phyloP scores from a whole-genome alignment of 805 yeast species.

The Kuraishia hungarica region DNA sequence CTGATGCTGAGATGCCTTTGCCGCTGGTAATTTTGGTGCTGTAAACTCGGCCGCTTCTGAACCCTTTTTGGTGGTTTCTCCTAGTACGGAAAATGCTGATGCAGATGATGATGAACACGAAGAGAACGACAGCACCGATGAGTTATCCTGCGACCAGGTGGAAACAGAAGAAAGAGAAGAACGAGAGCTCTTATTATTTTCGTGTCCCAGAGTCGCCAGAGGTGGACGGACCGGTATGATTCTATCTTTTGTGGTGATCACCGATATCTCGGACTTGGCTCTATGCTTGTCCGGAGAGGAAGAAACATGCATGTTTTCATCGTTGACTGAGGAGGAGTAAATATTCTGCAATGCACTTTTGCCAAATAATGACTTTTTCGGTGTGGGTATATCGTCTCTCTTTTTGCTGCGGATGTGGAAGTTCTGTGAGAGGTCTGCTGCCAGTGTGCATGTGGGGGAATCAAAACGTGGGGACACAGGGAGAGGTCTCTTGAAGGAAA shows the following conservation, averaged over 20 bases:
- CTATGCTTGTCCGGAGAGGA: not conserved
- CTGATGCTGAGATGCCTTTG: not conserved
- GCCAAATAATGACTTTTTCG: conserved; percentile 1
- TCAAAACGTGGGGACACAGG: conserved; percentile 1
- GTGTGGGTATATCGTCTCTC: conserved; percentile 1
- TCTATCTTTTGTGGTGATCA: not conserved
- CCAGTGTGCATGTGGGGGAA: conserved; percentile 3
- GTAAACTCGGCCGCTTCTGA: not conserved
- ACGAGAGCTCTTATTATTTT: not conserved
- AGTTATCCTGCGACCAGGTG: not conserved
- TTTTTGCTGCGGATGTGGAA: conserved; percentile 1
- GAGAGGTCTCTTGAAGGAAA: not conserved
- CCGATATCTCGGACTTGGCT: not conserved
- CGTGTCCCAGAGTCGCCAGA: not conserved
- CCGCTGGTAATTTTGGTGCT: not conserved
- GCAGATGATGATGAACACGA: not conserved
- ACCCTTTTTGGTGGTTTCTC: not conserved
- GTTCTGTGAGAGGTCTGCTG: conserved; percentile 2
- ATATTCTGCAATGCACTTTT: not conserved
- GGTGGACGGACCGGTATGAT: not conserved
- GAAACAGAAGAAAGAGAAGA: not conserved
- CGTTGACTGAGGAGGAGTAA: not conserved
- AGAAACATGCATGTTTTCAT: not conserved
- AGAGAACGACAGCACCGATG: not conserved
- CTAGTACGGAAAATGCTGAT: not conserved